phyloP scores from a whole-genome alignment of 2,329 filamentous ascomycete species.

The Aspergillus fructus region DNA sequence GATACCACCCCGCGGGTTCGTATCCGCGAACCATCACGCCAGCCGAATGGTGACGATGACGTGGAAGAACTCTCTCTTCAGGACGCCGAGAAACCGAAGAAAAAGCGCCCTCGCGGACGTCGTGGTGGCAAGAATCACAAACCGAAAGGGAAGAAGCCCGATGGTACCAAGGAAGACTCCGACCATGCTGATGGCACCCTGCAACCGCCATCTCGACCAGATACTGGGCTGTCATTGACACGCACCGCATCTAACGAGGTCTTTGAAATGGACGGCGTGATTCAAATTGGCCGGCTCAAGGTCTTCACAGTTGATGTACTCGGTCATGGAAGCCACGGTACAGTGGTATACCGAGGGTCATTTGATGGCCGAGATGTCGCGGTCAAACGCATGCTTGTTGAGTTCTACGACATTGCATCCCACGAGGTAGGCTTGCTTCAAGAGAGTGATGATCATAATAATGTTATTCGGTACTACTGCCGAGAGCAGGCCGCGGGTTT shows the following conservation, averaged over 20 bases:
- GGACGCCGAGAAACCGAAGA: slow-evolving; percentile 56
- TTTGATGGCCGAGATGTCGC: slow-evolving; percentile 93
- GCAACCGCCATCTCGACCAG: slow-evolving; percentile 49
- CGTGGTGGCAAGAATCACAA: slow-evolving; percentile 69
- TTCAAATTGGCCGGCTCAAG: slow-evolving; percentile 61
- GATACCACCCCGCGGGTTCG: slow-evolving; percentile 37
- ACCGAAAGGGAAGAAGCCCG: slow-evolving; percentile 49
- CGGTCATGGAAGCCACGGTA: slow-evolving; percentile 89
- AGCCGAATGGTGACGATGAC: slow-evolving; percentile 34
- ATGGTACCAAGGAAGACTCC: slow-evolving; percentile 46
- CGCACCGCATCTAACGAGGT: slow-evolving; percentile 55
- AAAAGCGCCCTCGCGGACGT: slow-evolving; percentile 68
- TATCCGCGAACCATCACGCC: slow-evolving; percentile 40
- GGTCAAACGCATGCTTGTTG: slow-evolving; percentile 93
- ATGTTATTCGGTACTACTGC: slow-evolving; percentile 95
- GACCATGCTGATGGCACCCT: slow-evolving; percentile 55
- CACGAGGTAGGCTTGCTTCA: slow-evolving; percentile 88
- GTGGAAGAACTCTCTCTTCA: slow-evolving; percentile 28
- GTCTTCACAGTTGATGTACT: slow-evolving; percentile 62
- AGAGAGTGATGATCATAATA: slow-evolving; percentile 92
- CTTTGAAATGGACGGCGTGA: slow-evolving; percentile 59
- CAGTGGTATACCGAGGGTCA: slow-evolving; percentile 88
- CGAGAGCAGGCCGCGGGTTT: slow-evolving; percentile 87
- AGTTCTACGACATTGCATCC: slow-evolving; percentile 92
- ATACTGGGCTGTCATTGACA: slow-evolving; percentile 61